Conservation (phyloP, 257 asterid species). For the Ilex asprella region DNA sequence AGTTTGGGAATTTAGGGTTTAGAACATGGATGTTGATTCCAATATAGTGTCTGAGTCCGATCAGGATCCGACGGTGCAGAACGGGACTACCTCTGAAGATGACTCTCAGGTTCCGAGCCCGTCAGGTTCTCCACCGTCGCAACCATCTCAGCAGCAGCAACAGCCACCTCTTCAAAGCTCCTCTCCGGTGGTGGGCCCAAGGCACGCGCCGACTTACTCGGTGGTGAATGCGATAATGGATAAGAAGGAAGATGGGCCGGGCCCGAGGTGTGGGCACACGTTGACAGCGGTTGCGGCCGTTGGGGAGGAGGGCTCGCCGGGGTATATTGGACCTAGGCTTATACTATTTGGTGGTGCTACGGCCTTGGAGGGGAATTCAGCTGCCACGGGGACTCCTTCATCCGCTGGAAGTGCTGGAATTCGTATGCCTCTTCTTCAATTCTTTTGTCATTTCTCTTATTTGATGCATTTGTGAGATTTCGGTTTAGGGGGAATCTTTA, state of each 20-base stretch:
- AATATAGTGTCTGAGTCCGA: constrained; percentile 66
- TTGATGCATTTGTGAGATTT: no score
- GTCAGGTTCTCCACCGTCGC: constrained; percentile 18
- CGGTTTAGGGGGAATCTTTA: no score
- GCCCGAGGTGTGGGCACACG: constrained; percentile 98
- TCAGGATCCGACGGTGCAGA: constrained; percentile 43
- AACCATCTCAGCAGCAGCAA: constrained; percentile 32
- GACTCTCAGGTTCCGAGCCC: constrained; percentile 29
- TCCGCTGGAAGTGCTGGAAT: constrained; percentile 99
- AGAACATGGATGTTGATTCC: constrained; percentile 76
- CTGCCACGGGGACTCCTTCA: constrained; percentile 86
- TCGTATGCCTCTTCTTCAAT: constrained; percentile 37
- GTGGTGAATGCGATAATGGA: constrained; percentile 76
- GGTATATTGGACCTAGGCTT: constrained; percentile 83
- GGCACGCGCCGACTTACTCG: constrained; percentile 82
- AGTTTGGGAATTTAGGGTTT: constrained; percentile 9
- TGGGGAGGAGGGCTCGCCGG: constrained; percentile 87
- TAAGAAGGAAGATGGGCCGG: constrained; percentile 96
- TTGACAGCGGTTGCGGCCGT: constrained; percentile 93
- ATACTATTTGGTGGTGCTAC: constrained; percentile 97
- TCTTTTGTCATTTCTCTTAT: no score
- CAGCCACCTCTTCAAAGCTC: constrained; percentile 18
- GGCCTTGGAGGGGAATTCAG: constrained; percentile 94
- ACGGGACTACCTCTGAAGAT: not conserved
- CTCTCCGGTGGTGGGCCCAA: constrained; percentile 56